These are phyloP conservation scores for Asterochloris sp. DNA, from an alignment of 139 green algal genomes.

Conservation along the genomic window DNA sequence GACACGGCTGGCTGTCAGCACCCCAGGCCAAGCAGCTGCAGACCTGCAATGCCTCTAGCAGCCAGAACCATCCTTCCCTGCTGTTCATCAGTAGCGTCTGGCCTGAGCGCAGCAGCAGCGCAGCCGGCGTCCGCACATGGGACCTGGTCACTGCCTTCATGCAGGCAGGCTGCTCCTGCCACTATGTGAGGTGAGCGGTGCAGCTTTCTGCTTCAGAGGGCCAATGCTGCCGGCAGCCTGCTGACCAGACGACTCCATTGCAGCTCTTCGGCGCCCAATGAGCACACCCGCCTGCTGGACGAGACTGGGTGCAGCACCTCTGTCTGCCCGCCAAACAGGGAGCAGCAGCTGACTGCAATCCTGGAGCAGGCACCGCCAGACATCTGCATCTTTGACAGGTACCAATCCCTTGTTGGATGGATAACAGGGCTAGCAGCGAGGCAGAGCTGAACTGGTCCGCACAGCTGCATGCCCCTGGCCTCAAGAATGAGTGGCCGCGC, in stretches of 20 bases:
- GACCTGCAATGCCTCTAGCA: too few species aligned
- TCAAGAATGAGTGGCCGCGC: too few species aligned
- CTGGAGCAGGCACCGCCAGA: conserved; percentile 7
- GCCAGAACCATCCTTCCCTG: too few species aligned
- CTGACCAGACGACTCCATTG: neutral
- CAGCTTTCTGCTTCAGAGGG: neutral
- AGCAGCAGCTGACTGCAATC: neutral
- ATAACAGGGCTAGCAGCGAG: too few species aligned
- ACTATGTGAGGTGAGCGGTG: neutral
- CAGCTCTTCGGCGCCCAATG: conserved; percentile 16
- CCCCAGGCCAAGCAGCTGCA: too few species aligned
- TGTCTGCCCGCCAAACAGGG: conserved; percentile 7
- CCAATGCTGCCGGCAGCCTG: neutral
- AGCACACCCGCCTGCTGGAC: neutral
- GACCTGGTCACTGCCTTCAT: neutral
- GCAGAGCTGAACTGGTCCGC: too few species aligned
- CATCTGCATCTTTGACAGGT: conserved; percentile 16
- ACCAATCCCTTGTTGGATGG: too few species aligned
- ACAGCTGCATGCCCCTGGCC: too few species aligned
- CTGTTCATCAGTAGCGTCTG: conserved; percentile 4
- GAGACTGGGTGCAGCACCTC: conserved; percentile 3
- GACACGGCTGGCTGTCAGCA: too few species aligned
- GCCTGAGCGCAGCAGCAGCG: conserved; percentile 1
- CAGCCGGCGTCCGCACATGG: conserved; percentile 4
- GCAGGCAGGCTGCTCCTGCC: neutral